Base-by-base conservation (phyloP, 768 basidiomycete genomes). In the Collybia sordida region DNA sequence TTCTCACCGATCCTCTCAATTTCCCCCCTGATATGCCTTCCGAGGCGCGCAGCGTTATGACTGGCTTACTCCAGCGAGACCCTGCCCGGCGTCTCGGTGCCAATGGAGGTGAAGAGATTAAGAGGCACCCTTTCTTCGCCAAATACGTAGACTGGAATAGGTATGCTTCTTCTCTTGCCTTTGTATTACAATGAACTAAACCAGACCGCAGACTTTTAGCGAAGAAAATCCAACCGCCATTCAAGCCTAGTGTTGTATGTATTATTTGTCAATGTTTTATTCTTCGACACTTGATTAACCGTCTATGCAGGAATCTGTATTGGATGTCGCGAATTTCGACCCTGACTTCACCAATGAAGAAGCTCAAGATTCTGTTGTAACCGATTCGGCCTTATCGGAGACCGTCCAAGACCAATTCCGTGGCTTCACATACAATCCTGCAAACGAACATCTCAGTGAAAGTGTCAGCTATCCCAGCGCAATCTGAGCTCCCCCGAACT, bases 271-370 rank as follows among this genome's bases (percentile, higher is more conserved):
- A 12, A 22, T 23, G n/a, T 15, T 23, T 39, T 18, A 27, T 21
- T 48, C 22, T 19, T 23, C 27, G 24, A 21, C n/a, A 37, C 28
- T 40, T 43, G 37, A 31, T n/a, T 27, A 56, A 4, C 38, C 39
- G 24, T 59, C 11, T 24, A 49, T 49, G 42, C 37, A 87, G 86
- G 93, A 95, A 74, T 89, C 88, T 47, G 94, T 94, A 1, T 81
- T 97, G 39, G 95, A 97, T 65, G 93, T 95, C 18, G 92, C 88
- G 50, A 93, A 98, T 76, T 98, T 99, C 71, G 97, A 98, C 68
- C 82, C 93, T 21, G 96, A 98, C 68, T 99, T 99, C 65, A 98
- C 95, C 23, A 90, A 87, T 53, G 96, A 99, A 66, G 87, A 91
- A 49, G 89, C 95, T 2, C 85, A 92, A 59, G 96, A 99, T 69